Base-by-base conservation (phyloP, 495 filamentous ascomycete species). In the Schizothecium vesticola region DNA sequence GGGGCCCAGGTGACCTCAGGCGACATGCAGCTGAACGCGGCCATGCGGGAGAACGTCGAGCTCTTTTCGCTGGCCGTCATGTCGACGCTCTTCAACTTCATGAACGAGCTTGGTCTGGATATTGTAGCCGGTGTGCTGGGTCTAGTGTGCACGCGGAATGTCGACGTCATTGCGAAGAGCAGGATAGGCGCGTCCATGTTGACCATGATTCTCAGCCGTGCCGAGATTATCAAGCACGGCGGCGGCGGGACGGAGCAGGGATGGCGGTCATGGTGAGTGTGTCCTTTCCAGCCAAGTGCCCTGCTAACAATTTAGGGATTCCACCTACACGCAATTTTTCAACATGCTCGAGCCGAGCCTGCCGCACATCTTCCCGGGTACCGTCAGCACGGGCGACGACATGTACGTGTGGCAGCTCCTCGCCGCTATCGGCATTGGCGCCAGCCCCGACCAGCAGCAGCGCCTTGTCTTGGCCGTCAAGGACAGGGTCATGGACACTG, bases 401-500 rank as follows among this genome's bases (percentile, higher is more conserved):
- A 88, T 95, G 72, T 96, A 97, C 73, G 93, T 97, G 19, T 99
- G 95, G 95, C 93, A 97, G 77, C 97, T 98, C 79, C 84, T 99
- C 68, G 95, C 95, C 21, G 93, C 94, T 10, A 89, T 96, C 68
- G 95, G 95, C 57, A 93, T 96, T 69, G 93, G 92, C 36, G 94
- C 95, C 43, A 93, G 86, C 77, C 92, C 92, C 9, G 91, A 94
- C 66, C 95, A 98, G 78, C 96, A 99, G 79, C 93, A 96, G 78
- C 85, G 92, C 59, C 82, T 99, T 59, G 95, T 99, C 3, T 86
- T 97, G 75, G 93, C 92, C 61, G 96, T 99, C 61, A 99, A 97
- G 89, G 96, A 98, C 72, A 89, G 94, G 65, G 95, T 99, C 64
- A 96, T 98, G 93, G 95, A 97, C 75, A 98, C 95, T 3, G 90